A percentile compares a stretch with the other conserved stretches of the same genome.
These are phyloP conservation scores for Microbotryum lychnidis-dioicae DNA, from an alignment of 1,284 basidiomycete species.

Conservation along the genomic window DNA sequence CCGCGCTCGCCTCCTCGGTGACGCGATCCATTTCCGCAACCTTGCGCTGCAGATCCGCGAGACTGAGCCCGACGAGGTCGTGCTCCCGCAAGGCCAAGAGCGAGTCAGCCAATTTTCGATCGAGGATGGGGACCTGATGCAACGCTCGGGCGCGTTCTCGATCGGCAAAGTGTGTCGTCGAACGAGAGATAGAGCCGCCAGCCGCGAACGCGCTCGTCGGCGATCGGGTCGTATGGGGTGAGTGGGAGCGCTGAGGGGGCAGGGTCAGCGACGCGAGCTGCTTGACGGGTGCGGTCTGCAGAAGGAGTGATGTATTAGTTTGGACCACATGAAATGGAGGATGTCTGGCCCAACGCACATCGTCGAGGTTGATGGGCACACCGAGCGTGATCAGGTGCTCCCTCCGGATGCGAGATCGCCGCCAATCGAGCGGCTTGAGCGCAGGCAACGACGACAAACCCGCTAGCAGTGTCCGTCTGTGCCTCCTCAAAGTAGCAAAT, in stretches of 20 bases:
- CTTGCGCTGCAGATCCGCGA: conserved; percentile 7
- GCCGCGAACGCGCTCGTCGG: not conserved
- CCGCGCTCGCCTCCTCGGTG: conserved; percentile 25
- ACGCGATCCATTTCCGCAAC: conserved; percentile 18
- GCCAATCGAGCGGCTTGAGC: conserved; percentile 78
- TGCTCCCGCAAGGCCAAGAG: conserved; percentile 13
- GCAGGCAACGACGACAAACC: conserved; percentile 37
- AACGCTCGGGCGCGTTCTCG: conserved; percentile 1
- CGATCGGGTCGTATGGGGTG: not conserved
- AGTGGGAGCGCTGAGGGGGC: conserved; percentile 1
- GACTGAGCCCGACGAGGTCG: conserved; percentile 16
- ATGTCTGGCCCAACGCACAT: conserved; percentile 47
- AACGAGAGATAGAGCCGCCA: not conserved
- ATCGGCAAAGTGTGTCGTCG: not conserved
- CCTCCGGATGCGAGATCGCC: conserved; percentile 71
- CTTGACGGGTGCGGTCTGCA: conserved; percentile 8
- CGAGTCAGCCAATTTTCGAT: conserved; percentile 14
- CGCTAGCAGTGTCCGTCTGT: conserved; percentile 16
- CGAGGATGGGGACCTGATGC: conserved; percentile 4
- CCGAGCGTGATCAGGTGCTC: conserved; percentile 83
- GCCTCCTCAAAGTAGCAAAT: too few relatives aligned
- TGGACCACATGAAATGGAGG: not conserved
- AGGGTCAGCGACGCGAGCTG: conserved; percentile 3
- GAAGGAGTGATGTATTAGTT: not conserved
- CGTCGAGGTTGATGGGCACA: conserved; percentile 85